Percentiles rank a stretch among this genome's conserved stretches.
phyloP scores from a whole-genome alignment of 2,329 filamentous ascomycete species.

The Calonectria leucothoes region DNA sequence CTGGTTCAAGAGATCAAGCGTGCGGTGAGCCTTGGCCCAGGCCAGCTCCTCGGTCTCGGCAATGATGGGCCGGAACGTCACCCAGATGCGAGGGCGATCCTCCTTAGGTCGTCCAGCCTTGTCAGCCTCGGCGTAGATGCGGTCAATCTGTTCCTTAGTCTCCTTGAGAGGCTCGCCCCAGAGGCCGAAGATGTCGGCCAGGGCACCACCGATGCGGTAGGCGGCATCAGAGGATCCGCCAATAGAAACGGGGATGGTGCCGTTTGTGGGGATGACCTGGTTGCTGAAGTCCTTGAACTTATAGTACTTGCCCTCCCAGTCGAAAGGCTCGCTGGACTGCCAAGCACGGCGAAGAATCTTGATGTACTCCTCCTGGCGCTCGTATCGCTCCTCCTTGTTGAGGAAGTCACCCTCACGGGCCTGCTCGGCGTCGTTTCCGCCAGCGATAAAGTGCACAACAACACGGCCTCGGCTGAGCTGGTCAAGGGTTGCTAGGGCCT shows the following conservation, averaged over 20 bases:
- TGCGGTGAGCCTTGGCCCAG: conserved; percentile 70
- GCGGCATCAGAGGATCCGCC: conserved; percentile 70
- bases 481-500: conserved; percentile 70
- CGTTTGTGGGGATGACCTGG: conserved; percentile 63
- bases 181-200: conserved; percentile 72
- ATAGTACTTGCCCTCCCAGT: conserved; percentile 71
- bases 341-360: conserved; percentile 69
- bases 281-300: conserved; percentile 69
- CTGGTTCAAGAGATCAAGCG: conserved; percentile 61
- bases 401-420: conserved; percentile 70
- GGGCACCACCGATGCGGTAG: conserved; percentile 67
- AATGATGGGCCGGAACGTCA: conserved; percentile 71
- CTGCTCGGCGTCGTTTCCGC: conserved; percentile 70
- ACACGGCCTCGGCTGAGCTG: conserved; percentile 68
- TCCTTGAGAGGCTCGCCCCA: conserved; percentile 74
- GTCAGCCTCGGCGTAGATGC: conserved; percentile 68
- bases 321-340: conserved; percentile 67
- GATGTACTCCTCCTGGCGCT: conserved; percentile 71
- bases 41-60: conserved; percentile 72
- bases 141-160: conserved; percentile 71
- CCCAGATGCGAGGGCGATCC: conserved; percentile 71
- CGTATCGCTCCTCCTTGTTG: conserved; percentile 68
- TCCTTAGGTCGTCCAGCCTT: conserved; percentile 60
- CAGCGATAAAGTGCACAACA: conserved; percentile 73
- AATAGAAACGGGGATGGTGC: conserved; percentile 67